These are phyloP conservation scores for Saitozyma sp. DNA, from an alignment of 768 basidiomycete species.

Conservation along the genomic window DNA sequence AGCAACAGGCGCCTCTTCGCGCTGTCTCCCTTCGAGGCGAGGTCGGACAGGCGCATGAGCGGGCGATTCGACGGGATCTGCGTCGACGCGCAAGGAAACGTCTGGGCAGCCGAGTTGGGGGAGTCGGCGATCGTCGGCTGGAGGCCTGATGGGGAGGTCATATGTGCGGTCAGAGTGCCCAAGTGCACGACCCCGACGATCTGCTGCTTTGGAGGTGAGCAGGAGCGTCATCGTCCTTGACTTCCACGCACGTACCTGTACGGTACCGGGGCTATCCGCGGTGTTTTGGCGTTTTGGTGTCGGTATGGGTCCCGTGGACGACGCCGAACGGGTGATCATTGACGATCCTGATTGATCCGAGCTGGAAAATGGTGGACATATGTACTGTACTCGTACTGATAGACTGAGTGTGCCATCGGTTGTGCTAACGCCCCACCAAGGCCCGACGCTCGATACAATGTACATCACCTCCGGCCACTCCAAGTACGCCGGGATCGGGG, in stretches of 20 bases:
- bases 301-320: too few species aligned
- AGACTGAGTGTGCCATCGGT: too few species aligned
- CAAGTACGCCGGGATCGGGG: slow-evolving; percentile 19
- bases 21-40: not conserved
- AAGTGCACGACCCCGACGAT: slow-evolving; percentile 32
- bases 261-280: too few species aligned
- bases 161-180: slow-evolving; percentile 20
- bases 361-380: too few species aligned
- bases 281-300: too few species aligned
- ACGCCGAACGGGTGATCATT: too few species aligned
- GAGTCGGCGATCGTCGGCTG: slow-evolving; percentile 40
- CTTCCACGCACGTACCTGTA: too few species aligned
- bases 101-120: slow-evolving; percentile 48
- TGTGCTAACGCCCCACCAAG: not conserved
- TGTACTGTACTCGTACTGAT: too few species aligned
- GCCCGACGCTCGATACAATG: slow-evolving; percentile 35
- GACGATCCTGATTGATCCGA: too few species aligned
- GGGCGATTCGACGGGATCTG: slow-evolving; percentile 46
- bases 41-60: slow-evolving; percentile 9
- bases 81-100: slow-evolving; percentile 40
- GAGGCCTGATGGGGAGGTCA: slow-evolving; percentile 35
- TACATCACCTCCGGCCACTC: slow-evolving; percentile 38
- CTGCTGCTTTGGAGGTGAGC: slow-evolving; percentile 42
- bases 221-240: too few species aligned
- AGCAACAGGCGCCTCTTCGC: slow-evolving; percentile 18